These are phyloP conservation scores for Xenosphaeropsis pyriputrescens DNA, from an alignment of 2,329 filamentous ascomycete species.

Conservation along the genomic window DNA sequence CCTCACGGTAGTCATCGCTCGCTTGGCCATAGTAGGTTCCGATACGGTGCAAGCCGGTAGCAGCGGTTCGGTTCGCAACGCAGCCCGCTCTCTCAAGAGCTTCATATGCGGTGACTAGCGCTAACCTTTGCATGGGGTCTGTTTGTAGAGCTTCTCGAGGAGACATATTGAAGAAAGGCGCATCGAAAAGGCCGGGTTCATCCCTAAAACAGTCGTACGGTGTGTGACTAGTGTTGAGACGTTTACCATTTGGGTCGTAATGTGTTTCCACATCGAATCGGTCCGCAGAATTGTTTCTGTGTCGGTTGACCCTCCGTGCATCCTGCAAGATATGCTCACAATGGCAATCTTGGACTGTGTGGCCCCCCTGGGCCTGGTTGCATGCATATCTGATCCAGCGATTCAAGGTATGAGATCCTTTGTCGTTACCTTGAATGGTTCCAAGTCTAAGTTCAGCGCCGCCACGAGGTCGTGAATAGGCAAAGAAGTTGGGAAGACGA, in stretches of 20 bases:
- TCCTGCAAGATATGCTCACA: constrained; percentile 65
- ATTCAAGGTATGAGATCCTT: constrained; percentile 14
- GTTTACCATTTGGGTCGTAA: constrained; percentile 54
- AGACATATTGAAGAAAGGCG: constrained; percentile 72
- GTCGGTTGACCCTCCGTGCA: constrained; percentile 49
- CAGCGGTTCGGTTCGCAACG: constrained; percentile 22
- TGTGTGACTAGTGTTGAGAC: constrained; percentile 59
- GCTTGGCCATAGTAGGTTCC: constrained; percentile 1
- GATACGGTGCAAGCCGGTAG: constrained; percentile 20
- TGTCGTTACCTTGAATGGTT: constrained; percentile 1
- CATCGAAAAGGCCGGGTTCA: constrained; percentile 60
- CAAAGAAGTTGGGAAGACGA: constrained; percentile 16
- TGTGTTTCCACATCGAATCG: constrained; percentile 57
- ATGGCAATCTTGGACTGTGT: constrained; percentile 52
- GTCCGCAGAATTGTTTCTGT: constrained; percentile 41
- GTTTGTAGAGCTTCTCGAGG: constrained; percentile 64
- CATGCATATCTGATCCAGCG: constrained; percentile 5
- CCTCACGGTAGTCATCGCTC: constrained; percentile 1
- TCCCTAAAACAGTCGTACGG: constrained; percentile 56
- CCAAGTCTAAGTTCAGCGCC: constrained; percentile 4
- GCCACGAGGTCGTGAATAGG: constrained; percentile 13
- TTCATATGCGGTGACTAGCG: constrained; percentile 61
- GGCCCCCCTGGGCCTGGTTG: constrained; percentile 5
- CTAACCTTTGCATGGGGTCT: constrained; percentile 63
- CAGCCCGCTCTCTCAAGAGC: constrained; percentile 66